phyloP scores from a whole-genome alignment of 176 grass and related monocot genomes.

The Cenchrus americanus region DNA sequence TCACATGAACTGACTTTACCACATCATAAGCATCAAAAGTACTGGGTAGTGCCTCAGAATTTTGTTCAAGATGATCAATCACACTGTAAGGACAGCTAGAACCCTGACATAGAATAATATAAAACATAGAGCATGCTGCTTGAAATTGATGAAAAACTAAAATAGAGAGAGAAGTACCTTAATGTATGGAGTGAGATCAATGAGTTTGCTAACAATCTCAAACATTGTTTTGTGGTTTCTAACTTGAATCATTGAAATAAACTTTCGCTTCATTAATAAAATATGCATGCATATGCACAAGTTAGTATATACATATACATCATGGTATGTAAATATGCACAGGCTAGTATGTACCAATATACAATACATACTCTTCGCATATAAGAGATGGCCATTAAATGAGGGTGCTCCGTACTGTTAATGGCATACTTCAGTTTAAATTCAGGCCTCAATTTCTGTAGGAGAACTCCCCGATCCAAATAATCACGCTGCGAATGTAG shows the following conservation, averaged over 20 bases:
- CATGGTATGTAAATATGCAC: background rate
- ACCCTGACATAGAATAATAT: conserved; percentile 18
- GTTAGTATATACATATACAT: background rate
- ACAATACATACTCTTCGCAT: conserved; percentile 16
- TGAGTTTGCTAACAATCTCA: conserved; percentile 9
- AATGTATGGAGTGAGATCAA: background rate
- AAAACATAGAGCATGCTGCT: background rate
- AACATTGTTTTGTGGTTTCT: background rate
- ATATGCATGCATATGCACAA: background rate
- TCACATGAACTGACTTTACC: background rate
- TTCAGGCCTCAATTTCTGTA: conserved; percentile 25
- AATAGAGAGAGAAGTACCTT: conserved; percentile 12
- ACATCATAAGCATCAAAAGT: background rate
- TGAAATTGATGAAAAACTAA: background rate
- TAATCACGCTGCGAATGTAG: conserved; percentile 5
- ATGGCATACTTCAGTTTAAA: conserved; percentile 28
- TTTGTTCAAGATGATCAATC: conserved; percentile 22
- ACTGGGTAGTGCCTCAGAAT: background rate
- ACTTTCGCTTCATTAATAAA: conserved; percentile 28
- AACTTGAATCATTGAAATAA: background rate
- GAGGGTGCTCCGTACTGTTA: background rate
- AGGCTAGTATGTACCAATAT: background rate
- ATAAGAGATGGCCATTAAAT: conserved; percentile 13
- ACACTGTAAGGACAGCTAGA: background rate
- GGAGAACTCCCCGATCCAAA: background rate